Conservation (phyloP, 208 protist species). For the Crithidia mellificae region DNA sequence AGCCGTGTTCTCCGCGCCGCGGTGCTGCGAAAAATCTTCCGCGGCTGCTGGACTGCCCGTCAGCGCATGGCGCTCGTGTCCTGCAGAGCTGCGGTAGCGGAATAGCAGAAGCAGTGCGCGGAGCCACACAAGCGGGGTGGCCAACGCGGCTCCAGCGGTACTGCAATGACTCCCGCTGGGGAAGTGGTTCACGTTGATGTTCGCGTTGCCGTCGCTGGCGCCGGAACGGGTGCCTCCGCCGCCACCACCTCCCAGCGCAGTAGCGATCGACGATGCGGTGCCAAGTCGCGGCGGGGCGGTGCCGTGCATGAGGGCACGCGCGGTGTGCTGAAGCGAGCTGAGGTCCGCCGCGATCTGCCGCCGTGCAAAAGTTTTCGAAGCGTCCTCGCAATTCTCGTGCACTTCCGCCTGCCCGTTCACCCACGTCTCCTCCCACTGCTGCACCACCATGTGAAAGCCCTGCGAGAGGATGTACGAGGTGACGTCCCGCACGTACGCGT, state of each 20-base stretch:
- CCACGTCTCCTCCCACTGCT: constrained; percentile 18
- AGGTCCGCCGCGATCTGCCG: background rate
- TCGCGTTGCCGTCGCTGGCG: background rate
- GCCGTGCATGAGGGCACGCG: constrained; percentile 1
- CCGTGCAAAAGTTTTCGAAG: background rate
- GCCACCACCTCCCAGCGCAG: constrained; percentile 11
- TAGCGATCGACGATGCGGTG: constrained; percentile 12
- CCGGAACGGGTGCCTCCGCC: background rate
- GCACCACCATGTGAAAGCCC: constrained; percentile 30
- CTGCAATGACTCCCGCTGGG: too few relatives aligned
- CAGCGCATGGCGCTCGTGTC: background rate
- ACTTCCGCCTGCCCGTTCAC: background rate
- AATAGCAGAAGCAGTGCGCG: constrained; percentile 26
- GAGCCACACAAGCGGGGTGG: constrained; percentile 25
- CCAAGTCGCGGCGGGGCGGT: constrained; percentile 14
- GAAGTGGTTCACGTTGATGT: too few relatives aligned
- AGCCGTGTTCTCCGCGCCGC: background rate
- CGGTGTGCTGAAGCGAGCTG: constrained; percentile 18
- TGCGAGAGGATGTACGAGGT: constrained; percentile 23
- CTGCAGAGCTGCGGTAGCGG: constrained; percentile 19
- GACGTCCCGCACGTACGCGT: constrained; percentile 23
- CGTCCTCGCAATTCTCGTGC: background rate
- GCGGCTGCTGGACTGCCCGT: background rate
- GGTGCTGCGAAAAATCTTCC: background rate
- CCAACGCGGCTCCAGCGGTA: background rate